These are phyloP conservation scores for Parasitella parasitica DNA, from an alignment of 371 early-diverging fungal genomes.

Conservation along the genomic window DNA sequence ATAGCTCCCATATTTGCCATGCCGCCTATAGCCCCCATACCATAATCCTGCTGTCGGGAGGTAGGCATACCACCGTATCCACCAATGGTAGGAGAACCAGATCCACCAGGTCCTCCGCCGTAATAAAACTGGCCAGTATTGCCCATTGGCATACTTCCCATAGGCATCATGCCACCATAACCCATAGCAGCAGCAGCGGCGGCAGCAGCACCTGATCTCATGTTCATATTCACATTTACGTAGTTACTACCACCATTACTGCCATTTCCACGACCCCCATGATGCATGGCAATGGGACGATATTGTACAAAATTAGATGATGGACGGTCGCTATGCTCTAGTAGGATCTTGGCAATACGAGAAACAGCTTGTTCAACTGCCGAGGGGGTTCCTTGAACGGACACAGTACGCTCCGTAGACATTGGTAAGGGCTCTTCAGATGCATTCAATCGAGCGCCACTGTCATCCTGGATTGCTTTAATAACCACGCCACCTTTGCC, in stretches of 20 bases:
- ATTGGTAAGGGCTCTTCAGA: constrained; percentile 75
- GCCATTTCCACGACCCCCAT: not conserved
- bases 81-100: constrained; percentile 13
- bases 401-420: constrained; percentile 81
- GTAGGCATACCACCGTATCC: constrained; percentile 26
- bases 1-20: constrained; percentile 29
- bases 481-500: constrained; percentile 89
- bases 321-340: constrained; percentile 57
- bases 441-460: constrained; percentile 83
- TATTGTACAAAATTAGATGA: constrained; percentile 50
- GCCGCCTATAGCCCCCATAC: constrained; percentile 14
- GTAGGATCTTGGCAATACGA: constrained; percentile 69
- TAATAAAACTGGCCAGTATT: constrained; percentile 36
- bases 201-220: constrained; percentile 17
- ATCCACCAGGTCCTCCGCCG: constrained; percentile 15
- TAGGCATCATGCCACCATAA: constrained; percentile 36
- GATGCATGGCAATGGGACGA: constrained; percentile 52
- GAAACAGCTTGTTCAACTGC: constrained; percentile 78
- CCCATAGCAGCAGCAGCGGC: constrained; percentile 34
- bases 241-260: not conserved
- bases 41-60: constrained; percentile 26
- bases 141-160: constrained; percentile 43
- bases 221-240: constrained; percentile 7
- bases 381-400: constrained; percentile 82
- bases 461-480: constrained; percentile 82